Percentiles rank a stretch among this genome's conserved stretches.
These are phyloP conservation scores for Isoetes taiwanensis DNA, from an alignment of 75 land plant species.

Conservation along the genomic window DNA sequence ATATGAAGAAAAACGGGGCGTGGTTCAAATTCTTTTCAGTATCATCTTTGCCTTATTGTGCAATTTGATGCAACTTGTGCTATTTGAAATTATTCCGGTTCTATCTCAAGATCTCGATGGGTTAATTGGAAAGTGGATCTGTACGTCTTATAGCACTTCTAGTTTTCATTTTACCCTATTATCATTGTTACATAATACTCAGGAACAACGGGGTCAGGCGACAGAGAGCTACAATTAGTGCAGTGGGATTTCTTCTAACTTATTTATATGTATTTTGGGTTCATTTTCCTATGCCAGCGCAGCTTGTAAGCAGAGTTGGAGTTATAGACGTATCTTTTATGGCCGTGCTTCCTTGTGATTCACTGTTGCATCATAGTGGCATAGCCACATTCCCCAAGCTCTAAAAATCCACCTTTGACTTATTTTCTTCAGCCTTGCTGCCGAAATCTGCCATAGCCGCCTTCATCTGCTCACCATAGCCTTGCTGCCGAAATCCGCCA, in stretches of 20 bases:
- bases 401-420: too few species aligned
- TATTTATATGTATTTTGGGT: constrained; percentile 90
- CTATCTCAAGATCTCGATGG: constrained; percentile 79
- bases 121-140: constrained; percentile 84
- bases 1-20: constrained; percentile 74
- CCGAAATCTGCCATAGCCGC: too few species aligned
- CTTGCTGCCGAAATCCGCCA: too few species aligned
- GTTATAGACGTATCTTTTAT: constrained; percentile 88
- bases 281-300: constrained; percentile 93
- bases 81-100: constrained; percentile 82
- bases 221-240: constrained; percentile 59
- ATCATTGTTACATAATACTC: constrained; percentile 76
- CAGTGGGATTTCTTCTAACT: constrained; percentile 54
- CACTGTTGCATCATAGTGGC: too few species aligned
- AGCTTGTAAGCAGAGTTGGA: constrained; percentile 82
- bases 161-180: constrained; percentile 75
- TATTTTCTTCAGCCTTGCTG: too few species aligned
- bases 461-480: too few species aligned
- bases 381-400: too few species aligned
- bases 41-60: constrained; percentile 84
- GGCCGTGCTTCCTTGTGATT: constrained; percentile 78
- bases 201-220: constrained; percentile 56
- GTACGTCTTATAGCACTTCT: constrained; percentile 58
- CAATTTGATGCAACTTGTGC: constrained; percentile 82
- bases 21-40: constrained; percentile 85